These are phyloP conservation scores for Neonectria sp. DNA, from an alignment of 2,329 filamentous ascomycete genomes.

Conservation along the genomic window DNA sequence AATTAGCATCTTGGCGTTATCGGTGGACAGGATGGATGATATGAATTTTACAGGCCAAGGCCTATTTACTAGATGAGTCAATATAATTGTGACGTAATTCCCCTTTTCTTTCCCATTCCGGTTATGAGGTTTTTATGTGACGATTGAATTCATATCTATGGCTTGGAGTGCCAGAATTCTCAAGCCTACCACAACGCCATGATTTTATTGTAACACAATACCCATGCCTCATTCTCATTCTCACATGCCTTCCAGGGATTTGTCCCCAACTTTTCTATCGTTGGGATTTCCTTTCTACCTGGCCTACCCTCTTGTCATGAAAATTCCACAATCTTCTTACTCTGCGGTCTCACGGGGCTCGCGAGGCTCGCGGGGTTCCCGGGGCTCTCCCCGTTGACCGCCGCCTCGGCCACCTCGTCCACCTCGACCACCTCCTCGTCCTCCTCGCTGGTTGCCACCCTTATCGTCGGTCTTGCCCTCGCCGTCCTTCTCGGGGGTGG, in stretches of 20 bases:
- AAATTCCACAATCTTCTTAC: slow-evolving; percentile 24
- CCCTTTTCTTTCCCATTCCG: slow-evolving; percentile 29
- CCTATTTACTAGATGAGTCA: slow-evolving; percentile 50
- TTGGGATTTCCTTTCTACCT: slow-evolving; percentile 41
- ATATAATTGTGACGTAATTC: slow-evolving; percentile 48
- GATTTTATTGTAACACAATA: slow-evolving; percentile 54
- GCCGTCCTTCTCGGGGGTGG: slow-evolving; percentile 64
- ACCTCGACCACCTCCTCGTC: slow-evolving; percentile 59
- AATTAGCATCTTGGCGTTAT: slow-evolving; percentile 59
- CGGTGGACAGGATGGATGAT: slow-evolving; percentile 53
- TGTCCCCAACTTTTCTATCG: slow-evolving; percentile 36
- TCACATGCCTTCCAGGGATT: slow-evolving; percentile 46
- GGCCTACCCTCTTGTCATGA: slow-evolving; percentile 17
- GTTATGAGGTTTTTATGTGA: slow-evolving; percentile 44
- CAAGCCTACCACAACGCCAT: slow-evolving; percentile 57
- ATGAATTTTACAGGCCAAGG: slow-evolving; percentile 49
- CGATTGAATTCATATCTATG: slow-evolving; percentile 55
- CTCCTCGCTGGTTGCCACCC: slow-evolving; percentile 62
- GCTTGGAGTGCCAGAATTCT: slow-evolving; percentile 51
- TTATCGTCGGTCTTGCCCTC: slow-evolving; percentile 65
- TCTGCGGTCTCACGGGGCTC: slow-evolving; percentile 61
- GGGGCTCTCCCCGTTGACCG: slow-evolving; percentile 66
- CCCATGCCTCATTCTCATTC: slow-evolving; percentile 45
- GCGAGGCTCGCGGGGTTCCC: slow-evolving; percentile 61
- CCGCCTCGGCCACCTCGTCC: slow-evolving; percentile 66